phyloP scores from a whole-genome alignment of 2,329 filamentous ascomycete genomes.

The Fusarium ambrosium region DNA sequence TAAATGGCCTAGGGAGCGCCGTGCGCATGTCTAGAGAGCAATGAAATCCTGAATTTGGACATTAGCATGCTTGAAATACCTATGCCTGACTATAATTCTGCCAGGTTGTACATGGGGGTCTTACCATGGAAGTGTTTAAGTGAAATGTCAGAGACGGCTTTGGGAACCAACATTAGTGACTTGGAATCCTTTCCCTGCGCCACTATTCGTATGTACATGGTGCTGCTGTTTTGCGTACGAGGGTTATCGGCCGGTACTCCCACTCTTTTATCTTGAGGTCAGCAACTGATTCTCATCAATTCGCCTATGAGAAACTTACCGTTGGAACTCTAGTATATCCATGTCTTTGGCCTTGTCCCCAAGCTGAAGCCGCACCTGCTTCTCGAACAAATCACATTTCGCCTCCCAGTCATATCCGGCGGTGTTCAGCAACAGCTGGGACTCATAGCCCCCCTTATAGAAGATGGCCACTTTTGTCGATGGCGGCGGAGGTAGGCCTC shows the following conservation, averaged over 20 bases:
- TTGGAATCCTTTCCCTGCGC: neutral
- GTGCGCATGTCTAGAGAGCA: constrained; percentile 21
- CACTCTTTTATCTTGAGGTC: neutral
- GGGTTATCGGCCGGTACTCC: neutral
- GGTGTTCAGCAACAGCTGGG: constrained; percentile 59
- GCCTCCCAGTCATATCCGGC: constrained; percentile 61
- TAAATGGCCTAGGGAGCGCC: constrained; percentile 14
- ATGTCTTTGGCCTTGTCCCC: constrained; percentile 31
- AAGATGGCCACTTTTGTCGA: constrained; percentile 67
- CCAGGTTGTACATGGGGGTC: neutral
- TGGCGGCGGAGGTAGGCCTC: constrained; percentile 59
- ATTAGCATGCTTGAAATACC: neutral
- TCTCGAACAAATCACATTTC: constrained; percentile 65
- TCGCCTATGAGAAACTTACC: neutral
- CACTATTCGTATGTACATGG: neutral
- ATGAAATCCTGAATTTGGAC: constrained; percentile 12
- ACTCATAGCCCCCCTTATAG: constrained; percentile 63
- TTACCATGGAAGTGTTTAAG: constrained; percentile 17
- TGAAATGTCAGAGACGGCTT: constrained; percentile 1
- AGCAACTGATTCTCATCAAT: neutral
- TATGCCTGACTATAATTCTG: neutral
- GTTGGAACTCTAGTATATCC: constrained; percentile 28
- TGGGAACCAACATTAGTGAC: neutral
- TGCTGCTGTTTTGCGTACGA: neutral
- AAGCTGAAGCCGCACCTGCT: constrained; percentile 60